These are phyloP conservation scores for Bauhinia variegata DNA, from an alignment of 306 rosid species.

Conservation along the genomic window DNA sequence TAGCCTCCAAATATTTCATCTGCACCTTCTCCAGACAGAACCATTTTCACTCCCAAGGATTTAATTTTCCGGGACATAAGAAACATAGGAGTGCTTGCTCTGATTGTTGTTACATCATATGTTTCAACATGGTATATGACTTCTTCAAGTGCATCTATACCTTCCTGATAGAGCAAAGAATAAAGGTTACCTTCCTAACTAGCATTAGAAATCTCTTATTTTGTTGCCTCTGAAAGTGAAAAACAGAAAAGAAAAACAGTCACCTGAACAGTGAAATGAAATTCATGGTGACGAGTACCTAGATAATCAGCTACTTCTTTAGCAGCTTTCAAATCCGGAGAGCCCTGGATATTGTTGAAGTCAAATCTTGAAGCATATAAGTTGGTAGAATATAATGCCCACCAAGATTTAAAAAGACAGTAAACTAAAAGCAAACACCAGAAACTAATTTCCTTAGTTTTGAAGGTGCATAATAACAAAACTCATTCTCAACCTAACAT, in stretches of 20 bases:
- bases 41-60: constrained; percentile 99
- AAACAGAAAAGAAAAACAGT: constrained; percentile 7
- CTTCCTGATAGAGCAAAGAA: constrained; percentile 70
- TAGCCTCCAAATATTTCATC: constrained; percentile 99
- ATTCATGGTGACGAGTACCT: constrained; percentile 87
- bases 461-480: constrained; percentile 11
- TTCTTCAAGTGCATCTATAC: constrained; percentile 96
- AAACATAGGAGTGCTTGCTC: constrained; percentile 99
- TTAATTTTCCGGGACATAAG: constrained; percentile 97
- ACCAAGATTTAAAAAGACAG: not conserved
- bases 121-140: constrained; percentile 96
- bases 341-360: constrained; percentile 60
- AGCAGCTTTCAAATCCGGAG: constrained; percentile 95
- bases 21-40: constrained; percentile 98
- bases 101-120: constrained; percentile 90
- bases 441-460: not conserved
- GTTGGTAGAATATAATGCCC: not conserved
- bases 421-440: not conserved
- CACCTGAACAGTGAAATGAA: constrained; percentile 96
- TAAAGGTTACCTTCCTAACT: constrained; percentile 20
- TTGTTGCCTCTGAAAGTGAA: not conserved
- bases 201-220: constrained; percentile 5
- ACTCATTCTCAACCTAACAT: constrained; percentile 20
- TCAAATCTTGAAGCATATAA: constrained; percentile 35
- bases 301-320: constrained; percentile 95